Evolutionary conservation across 1,139 yeast genomes (phyloP), one percentile per base, ranked within the genome.

Genomic region (Debaryomyces psychrophilus): DNA sequence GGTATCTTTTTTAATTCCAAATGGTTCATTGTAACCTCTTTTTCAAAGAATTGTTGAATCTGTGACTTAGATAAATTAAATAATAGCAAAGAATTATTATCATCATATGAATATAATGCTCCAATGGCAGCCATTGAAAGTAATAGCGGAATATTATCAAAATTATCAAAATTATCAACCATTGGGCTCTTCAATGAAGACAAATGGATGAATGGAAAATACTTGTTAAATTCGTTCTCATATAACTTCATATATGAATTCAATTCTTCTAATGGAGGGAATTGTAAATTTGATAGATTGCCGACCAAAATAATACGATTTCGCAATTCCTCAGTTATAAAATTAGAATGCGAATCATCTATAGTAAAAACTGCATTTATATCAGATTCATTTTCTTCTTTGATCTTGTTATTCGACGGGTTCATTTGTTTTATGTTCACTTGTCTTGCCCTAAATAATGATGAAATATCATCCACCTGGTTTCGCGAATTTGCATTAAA

Each of bases 121-220:
- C 98, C 98, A 50, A 90, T 81, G 18, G 96, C 87, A 1, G 95
- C 87, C 81, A 90, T 87, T 9, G 93, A 81, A 45, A 90, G 69
- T n/a, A 90, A 64, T 45, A 90, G 69, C 1, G 96, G 93, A 48
- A 87, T 82, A 60, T 87, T 86, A 43, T 85, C 88, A 47, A 75
- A 64, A 51, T 76, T 75, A 37, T 74, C 73, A 14, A 80, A 64
- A 51, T 76, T 75, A 37, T 74, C 73, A 14, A 80, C 82, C 57
- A 76, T 67, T 0, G 81, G 76, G 49, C 83, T 81, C 49, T 77
- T 64, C 48, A 87, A 71, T 2, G 90, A 76, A 9, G 87, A 85
- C 42, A 89, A 73, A 65, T 90, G 97, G 53, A 90, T 79, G 62
- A 90, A 90, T 12, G 96, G 92, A 67, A 87, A 84, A 62, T 86